Conservation (phyloP, 805 yeast genomes). For the Candida pseudofarinosa region DNA sequence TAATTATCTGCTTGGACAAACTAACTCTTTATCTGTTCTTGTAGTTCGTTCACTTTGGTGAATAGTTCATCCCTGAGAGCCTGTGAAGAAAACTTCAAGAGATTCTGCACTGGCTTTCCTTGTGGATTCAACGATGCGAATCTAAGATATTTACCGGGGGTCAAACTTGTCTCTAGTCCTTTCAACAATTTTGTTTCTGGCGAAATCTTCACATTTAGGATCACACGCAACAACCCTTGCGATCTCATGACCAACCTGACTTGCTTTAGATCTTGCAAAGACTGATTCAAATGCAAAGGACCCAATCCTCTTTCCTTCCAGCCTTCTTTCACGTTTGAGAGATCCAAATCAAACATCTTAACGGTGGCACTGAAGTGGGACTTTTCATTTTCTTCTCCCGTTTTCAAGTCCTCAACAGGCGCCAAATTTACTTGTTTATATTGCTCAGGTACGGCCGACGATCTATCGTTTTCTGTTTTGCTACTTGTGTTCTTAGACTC, state of each 20-base stretch:
- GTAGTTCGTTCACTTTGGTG: conserved; percentile 42
- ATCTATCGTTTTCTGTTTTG: conserved; percentile 17
- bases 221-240: conserved; percentile 76
- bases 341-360: conserved; percentile 71
- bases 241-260: conserved; percentile 87
- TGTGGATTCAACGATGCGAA: conserved; percentile 62
- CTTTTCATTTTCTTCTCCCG: conserved; percentile 89
- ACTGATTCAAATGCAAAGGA: conserved; percentile 69
- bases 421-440: conserved; percentile 59
- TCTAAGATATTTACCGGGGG: conserved; percentile 80
- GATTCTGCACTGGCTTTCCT: conserved; percentile 74
- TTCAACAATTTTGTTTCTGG: conserved; percentile 58
- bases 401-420: conserved; percentile 52
- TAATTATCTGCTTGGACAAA: not conserved
- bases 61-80: conserved; percentile 57
- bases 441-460: conserved; percentile 23
- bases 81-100: conserved; percentile 65
- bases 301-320: conserved; percentile 98
- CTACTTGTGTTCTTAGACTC: conserved; percentile 16
- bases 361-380: conserved; percentile 67
- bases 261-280: conserved; percentile 31
- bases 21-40: not conserved
- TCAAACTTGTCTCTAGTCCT: conserved; percentile 84
- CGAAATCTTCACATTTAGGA: conserved; percentile 69
- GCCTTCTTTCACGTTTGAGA: conserved; percentile 62